Evolutionary conservation across 768 basidiomycete genomes (phyloP).

Genomic region (Rhizopogon roseolus): DNA sequence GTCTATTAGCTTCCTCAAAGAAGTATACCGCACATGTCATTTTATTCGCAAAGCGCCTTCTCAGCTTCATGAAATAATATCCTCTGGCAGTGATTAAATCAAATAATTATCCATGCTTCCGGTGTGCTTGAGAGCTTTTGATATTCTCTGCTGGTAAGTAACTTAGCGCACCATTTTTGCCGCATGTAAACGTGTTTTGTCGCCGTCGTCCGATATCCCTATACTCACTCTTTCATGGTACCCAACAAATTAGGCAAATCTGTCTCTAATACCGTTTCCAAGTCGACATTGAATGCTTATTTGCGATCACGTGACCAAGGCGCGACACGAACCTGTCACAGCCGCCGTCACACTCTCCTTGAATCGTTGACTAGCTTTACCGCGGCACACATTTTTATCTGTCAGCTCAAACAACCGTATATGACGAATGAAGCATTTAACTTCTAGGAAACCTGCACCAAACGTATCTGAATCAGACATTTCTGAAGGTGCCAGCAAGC

Average conservation of each 20-base stretch:
- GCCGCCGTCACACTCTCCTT: no score
- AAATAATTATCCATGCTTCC: no score
- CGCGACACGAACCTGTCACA: constrained; percentile 4
- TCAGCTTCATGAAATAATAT: no score
- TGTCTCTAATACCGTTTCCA: not conserved
- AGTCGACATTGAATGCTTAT: not conserved
- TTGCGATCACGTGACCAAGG: constrained; percentile 6
- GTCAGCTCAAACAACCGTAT: not conserved
- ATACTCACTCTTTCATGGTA: constrained; percentile 12
- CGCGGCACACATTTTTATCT: not conserved
- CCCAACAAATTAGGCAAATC: constrained; percentile 9
- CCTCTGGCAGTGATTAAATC: no score
- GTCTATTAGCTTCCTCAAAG: no score
- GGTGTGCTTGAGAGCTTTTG: no score
- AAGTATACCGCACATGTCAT: no score
- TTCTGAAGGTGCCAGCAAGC: constrained; percentile 1
- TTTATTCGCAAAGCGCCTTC: no score
- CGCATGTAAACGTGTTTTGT: not conserved
- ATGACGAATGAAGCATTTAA: not conserved
- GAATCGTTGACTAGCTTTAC: no score
- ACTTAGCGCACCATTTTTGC: not conserved
- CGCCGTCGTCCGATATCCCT: not conserved
- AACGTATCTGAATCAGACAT: constrained; percentile 1
- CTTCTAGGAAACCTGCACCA: constrained; percentile 21
- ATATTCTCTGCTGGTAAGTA: no score